These are phyloP conservation scores for Naganishia onofrii DNA, from an alignment of 768 basidiomycete species.

Conservation along the genomic window DNA sequence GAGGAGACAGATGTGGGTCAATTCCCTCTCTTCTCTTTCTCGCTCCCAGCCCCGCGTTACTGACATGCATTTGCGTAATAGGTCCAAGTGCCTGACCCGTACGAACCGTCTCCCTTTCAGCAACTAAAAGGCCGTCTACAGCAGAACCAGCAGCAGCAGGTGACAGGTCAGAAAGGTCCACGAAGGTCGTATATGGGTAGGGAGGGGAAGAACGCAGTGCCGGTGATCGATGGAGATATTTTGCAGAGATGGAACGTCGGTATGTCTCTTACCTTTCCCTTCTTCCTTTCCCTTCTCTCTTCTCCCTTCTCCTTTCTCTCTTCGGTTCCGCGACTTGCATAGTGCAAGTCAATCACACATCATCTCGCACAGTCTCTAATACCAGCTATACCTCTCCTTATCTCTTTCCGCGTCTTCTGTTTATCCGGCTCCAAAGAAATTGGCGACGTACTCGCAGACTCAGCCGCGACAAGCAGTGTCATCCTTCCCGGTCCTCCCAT, in stretches of 20 bases:
- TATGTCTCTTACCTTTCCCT: not conserved
- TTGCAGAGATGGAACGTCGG: constrained; percentile 1
- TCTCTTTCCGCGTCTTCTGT: no score
- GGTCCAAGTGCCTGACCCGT: no score
- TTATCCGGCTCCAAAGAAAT: not conserved
- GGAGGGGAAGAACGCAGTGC: constrained; percentile 10
- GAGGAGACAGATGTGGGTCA: not conserved
- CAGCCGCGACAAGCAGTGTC: constrained; percentile 9
- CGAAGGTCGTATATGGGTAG: not conserved
- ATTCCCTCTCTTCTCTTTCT: not conserved
- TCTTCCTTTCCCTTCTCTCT: not conserved
- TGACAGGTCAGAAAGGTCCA: not conserved
- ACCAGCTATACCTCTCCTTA: no score
- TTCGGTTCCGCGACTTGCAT: no score
- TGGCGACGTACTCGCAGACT: constrained; percentile 7
- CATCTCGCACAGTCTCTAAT: no score
- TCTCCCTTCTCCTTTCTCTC: no score
- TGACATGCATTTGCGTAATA: no score
- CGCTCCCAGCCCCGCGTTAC: no score
- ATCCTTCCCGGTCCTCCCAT: not conserved
- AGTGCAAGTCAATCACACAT: no score
- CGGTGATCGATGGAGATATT: not conserved
- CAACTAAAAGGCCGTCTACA: not conserved
- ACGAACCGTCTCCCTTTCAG: no score
- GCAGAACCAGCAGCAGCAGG: not conserved